A percentile compares a stretch with the other conserved stretches of the same genome.
These are phyloP conservation scores for Turritis glabra DNA, from an alignment of 345 rosid genomes.

Conservation along the genomic window DNA sequence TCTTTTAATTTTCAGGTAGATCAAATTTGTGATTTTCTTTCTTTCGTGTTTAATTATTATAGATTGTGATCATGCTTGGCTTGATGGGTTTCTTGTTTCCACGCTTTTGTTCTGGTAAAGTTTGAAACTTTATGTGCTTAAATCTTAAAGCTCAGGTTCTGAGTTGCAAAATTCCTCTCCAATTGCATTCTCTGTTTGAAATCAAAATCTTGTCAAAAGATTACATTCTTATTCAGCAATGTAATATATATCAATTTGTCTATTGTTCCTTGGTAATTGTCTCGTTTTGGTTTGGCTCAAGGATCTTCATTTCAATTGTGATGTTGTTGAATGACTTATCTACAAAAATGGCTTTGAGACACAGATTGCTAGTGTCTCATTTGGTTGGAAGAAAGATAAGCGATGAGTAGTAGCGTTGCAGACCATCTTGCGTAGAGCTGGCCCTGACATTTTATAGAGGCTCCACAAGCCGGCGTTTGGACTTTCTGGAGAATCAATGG, in stretches of 20 bases:
- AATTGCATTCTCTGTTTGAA: neutral
- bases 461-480: neutral
- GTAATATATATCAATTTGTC: no score
- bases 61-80: conserved; percentile 20
- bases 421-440: neutral
- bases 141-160: neutral
- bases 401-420: neutral
- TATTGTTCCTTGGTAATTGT: no score
- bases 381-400: neutral
- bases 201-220: conserved; percentile 14
- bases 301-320: conserved; percentile 3
- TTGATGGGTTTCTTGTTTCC: conserved; percentile 23
- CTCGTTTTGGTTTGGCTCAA: neutral
- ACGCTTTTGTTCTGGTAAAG: neutral
- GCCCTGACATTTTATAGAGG: neutral
- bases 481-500: conserved; percentile 5
- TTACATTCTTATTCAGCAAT: neutral
- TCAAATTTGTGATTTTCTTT: neutral
- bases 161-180: neutral
- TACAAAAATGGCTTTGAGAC: neutral
- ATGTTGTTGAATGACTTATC: neutral
- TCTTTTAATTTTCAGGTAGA: conserved; percentile 14
- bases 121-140: neutral
- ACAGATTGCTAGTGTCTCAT: neutral
- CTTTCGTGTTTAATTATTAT: neutral